Base-by-base conservation (phyloP, 1,284 basidiomycete genomes). In the Papiliotrema nemorosa region DNA sequence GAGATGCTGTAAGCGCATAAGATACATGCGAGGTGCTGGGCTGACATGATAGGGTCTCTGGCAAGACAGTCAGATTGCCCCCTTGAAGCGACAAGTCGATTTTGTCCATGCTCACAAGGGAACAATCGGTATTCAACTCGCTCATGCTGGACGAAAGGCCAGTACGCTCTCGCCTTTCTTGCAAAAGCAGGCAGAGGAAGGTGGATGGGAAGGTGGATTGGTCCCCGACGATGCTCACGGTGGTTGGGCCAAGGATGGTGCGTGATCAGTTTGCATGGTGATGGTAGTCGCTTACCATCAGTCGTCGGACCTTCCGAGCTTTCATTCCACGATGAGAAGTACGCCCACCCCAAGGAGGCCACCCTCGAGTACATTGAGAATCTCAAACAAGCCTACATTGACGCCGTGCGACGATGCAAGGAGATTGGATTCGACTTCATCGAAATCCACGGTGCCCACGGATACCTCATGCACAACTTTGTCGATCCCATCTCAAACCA, bases 401-500 rank as follows among this genome's bases (percentile, higher is more conserved):
- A 80, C 16, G 82, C 88, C 2, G 77, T 82, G 2, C 77, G 82
- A 45, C 80, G 63, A 21, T 79, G 77, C 69, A 79, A 84, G 63
- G 68, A 76, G 59, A 76, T 79, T 36, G 87, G 86, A 25, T 88
- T 83, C 66, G 88, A 93, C 72, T 88, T 87, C 60, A 84, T 93
- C 53, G 88, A 93, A 63, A 69, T 89, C 20, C 87, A 89, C 69
- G 80, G 77, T 47, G 82, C 85, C 1, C 86, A 90, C 64, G 72
- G 84, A 20, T 86, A 86, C 69, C 78, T 85, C 22, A 25, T 83
- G 5, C 80, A 83, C 66, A 67, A 73, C 31, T 89, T 88, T 70
- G 63, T 83, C 16, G 86, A 84, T 6, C 87, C 87, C 0, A 63
- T 87, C 26, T 84, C 84, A 35, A 90, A 90, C 76, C 68, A 70